phyloP scores from a whole-genome alignment of 306 rosid species.

The Inga oerstediana region DNA sequence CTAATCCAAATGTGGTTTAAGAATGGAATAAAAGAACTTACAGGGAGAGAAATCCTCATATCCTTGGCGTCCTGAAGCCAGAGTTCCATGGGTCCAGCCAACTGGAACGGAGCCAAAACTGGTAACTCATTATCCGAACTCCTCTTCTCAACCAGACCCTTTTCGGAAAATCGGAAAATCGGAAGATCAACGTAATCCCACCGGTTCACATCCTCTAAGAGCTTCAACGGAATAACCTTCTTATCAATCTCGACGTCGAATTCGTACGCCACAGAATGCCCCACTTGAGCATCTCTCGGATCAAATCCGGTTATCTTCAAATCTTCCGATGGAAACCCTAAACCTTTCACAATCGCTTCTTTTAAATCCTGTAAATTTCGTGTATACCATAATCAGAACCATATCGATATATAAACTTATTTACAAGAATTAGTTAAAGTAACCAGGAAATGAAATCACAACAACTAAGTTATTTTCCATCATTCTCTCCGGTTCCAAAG shows the following conservation, averaged over 20 bases:
- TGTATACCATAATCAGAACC: not conserved
- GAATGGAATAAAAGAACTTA: slow-evolving; percentile 37
- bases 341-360: slow-evolving; percentile 76
- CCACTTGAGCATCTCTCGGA: slow-evolving; percentile 76
- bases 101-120: slow-evolving; percentile 86
- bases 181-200: slow-evolving; percentile 96
- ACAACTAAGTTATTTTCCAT: not conserved
- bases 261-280: slow-evolving; percentile 84
- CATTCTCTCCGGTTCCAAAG: not conserved
- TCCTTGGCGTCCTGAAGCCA: slow-evolving; percentile 93
- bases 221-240: slow-evolving; percentile 76
- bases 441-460: not conserved
- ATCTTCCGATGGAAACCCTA: slow-evolving; percentile 70
- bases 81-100: slow-evolving; percentile 98
- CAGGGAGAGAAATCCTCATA: slow-evolving; percentile 84
- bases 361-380: slow-evolving; percentile 65
- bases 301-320: slow-evolving; percentile 75
- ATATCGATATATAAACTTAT: not conserved
- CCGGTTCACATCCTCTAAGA: slow-evolving; percentile 72
- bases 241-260: slow-evolving; percentile 80
- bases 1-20: not conserved
- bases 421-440: not conserved
- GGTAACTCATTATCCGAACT: slow-evolving; percentile 46
- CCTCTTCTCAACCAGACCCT: slow-evolving; percentile 51
- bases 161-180: slow-evolving; percentile 60